Conservation (phyloP, 345 rosid genomes). For the Rhodamnia rubescens region DNA sequence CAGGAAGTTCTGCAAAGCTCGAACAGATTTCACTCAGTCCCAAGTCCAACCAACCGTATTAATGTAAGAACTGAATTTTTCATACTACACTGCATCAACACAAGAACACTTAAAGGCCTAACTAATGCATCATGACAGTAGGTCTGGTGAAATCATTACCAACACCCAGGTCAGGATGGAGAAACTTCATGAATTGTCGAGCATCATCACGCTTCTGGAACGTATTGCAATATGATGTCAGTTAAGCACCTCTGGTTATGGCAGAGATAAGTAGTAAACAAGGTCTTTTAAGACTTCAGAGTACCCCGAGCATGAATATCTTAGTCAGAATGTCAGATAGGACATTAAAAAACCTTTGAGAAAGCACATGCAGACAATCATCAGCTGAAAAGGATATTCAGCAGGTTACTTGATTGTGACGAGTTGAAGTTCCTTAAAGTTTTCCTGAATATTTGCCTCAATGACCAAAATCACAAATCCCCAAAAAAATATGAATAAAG, state of each 20-base stretch:
- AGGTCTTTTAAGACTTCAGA: neutral
- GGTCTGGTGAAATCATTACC: slow-evolving; percentile 35
- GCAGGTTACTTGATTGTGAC: neutral
- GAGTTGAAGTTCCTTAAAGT: neutral
- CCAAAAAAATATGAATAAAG: neutral
- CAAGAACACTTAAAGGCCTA: neutral
- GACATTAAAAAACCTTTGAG: neutral
- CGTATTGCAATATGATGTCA: slow-evolving; percentile 3
- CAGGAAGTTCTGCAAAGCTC: slow-evolving; percentile 77
- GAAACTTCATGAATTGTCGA: slow-evolving; percentile 94
- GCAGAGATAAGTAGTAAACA: neutral
- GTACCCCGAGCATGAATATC: neutral
- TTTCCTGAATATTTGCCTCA: neutral
- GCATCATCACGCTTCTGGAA: slow-evolving; percentile 93
- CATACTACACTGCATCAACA: neutral
- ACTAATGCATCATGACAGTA: neutral
- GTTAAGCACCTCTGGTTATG: neutral
- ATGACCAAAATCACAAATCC: neutral
- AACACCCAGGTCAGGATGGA: slow-evolving; percentile 92
- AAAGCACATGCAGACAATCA: neutral
- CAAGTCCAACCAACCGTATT: neutral
- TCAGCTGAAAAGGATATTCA: neutral
- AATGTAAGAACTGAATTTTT: neutral
- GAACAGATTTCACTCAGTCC: neutral
- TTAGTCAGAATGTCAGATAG: neutral